Conservation (phyloP, 805 yeast genomes). For the Hanseniaspora guilliermondii region DNA sequence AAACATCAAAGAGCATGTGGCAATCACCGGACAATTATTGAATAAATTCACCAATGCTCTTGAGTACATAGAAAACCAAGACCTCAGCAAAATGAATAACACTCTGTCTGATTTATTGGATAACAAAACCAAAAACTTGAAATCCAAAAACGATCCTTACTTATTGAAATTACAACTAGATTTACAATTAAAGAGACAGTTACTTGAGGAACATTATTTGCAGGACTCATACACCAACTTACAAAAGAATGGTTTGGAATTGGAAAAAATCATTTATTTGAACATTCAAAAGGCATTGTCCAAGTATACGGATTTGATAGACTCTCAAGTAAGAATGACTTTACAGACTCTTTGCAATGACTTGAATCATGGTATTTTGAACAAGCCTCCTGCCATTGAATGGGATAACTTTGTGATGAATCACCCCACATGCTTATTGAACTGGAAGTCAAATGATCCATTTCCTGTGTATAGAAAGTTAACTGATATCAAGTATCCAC, state of each 20-base stretch:
- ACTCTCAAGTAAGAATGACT: constrained; percentile 41
- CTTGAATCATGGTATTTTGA: constrained; percentile 34
- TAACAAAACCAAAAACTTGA: constrained; percentile 20
- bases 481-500: constrained; percentile 42
- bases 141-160: constrained; percentile 47
- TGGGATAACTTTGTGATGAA: constrained; percentile 55
- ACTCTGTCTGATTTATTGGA: constrained; percentile 17
- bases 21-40: constrained; percentile 47
- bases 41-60: constrained; percentile 36
- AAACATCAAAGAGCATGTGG: constrained; percentile 47
- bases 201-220: constrained; percentile 50
- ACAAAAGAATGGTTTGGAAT: constrained; percentile 51
- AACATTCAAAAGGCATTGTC: constrained; percentile 49
- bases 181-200: constrained; percentile 51
- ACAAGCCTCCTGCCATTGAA: constrained; percentile 48
- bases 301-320: constrained; percentile 40
- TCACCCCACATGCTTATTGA: constrained; percentile 31
- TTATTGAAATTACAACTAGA: constrained; percentile 49
- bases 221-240: constrained; percentile 54
- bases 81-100: constrained; percentile 22
- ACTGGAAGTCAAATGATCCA: constrained; percentile 30
- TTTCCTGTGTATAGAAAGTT: constrained; percentile 36
- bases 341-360: constrained; percentile 40
- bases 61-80: constrained; percentile 31
- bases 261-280: constrained; percentile 49